Evolutionary conservation across 768 basidiomycete species (phyloP).

Genomic region (Suillus hirtellus): DNA sequence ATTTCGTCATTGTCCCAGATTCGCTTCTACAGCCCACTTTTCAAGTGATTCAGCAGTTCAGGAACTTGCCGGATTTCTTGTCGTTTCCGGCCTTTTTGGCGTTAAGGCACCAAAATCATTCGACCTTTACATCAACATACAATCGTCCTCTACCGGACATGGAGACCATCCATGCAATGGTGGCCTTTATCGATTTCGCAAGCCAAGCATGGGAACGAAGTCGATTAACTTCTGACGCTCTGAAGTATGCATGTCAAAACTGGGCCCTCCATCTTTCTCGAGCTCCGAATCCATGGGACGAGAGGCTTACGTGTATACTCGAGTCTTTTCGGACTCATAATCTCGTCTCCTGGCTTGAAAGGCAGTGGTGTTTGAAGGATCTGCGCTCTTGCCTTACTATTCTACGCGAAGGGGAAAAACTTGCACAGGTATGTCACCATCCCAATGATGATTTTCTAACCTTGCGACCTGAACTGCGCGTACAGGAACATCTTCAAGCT

Average conservation of each 20-base stretch:
- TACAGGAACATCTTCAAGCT: background rate
- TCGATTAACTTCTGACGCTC: background rate
- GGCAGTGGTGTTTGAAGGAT: conserved; percentile 2
- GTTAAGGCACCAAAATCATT: background rate
- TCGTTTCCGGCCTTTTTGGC: background rate
- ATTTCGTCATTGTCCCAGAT: background rate
- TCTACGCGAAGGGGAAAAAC: background rate
- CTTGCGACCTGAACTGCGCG: background rate
- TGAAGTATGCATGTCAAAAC: background rate
- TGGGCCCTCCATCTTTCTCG: background rate
- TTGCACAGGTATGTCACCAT: background rate
- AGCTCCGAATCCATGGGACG: background rate
- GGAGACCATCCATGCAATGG: background rate
- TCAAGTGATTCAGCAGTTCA: background rate
- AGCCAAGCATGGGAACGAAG: background rate
- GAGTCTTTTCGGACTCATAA: background rate
- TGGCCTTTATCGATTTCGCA: background rate
- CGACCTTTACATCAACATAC: background rate
- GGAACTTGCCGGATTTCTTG: background rate
- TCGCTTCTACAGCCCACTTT: background rate
- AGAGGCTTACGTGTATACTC: background rate
- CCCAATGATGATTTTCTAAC: background rate
- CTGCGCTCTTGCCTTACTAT: background rate
- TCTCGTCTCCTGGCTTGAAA: background rate
- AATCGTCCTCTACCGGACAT: background rate